Conservation (phyloP, 73 alveolate genomes). For the Tetrahymena thermophila region DNA sequence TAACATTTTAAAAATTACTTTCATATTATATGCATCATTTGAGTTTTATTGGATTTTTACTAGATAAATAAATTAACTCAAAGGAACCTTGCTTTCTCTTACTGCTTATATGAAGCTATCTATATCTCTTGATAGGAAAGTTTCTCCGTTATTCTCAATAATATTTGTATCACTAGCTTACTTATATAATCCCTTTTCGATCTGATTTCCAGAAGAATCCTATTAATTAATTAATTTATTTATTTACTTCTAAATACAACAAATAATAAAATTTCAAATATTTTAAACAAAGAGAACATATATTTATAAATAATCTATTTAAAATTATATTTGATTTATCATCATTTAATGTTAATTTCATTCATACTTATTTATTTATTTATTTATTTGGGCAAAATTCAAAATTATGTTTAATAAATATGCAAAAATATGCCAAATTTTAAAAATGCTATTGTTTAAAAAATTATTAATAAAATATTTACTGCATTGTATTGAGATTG, state of each 20-base stretch:
- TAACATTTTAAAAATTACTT: background rate
- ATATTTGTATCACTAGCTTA: background rate
- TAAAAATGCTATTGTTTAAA: background rate
- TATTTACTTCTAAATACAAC: no score
- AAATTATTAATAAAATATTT: background rate
- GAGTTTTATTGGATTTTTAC: conserved; percentile 12
- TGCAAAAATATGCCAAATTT: background rate
- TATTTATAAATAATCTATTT: no score
- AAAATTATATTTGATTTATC: no score
- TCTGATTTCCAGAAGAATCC: background rate
- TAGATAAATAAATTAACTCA: conserved; percentile 24
- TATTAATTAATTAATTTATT: background rate
- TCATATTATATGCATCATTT: conserved; percentile 46
- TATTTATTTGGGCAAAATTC: no score
- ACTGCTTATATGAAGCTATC: conserved; percentile 30
- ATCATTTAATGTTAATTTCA: no score
- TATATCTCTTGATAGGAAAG: conserved; percentile 12
- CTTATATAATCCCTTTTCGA: background rate
- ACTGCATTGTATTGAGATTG: background rate
- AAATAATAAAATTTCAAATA: no score
- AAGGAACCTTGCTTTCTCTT: conserved; percentile 25
- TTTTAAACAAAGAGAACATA: no score
- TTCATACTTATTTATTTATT: no score
- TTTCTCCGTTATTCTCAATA: conserved; percentile 6
- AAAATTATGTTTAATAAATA: no score